phyloP scores from a whole-genome alignment of 179 eudicot species.

The Silene noctiflora region DNA sequence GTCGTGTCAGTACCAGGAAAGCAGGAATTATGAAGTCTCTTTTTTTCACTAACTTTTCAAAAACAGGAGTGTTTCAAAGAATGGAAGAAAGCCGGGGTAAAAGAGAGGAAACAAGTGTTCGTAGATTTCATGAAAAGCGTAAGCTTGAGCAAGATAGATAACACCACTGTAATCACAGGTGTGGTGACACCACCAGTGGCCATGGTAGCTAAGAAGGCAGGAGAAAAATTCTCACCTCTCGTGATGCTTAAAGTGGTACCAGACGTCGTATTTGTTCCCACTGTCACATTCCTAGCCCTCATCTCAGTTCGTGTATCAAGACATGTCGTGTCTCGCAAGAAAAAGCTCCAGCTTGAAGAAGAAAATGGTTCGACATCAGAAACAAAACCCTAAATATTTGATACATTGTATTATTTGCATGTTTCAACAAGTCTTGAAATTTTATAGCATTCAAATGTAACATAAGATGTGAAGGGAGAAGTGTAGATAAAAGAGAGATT shows the following conservation, averaged over 20 bases:
- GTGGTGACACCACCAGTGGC: slow-evolving; percentile 85
- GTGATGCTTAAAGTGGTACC: slow-evolving; percentile 66
- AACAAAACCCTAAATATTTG: not conserved
- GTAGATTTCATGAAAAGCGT: slow-evolving; percentile 54
- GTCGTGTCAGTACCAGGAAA: too few relatives aligned
- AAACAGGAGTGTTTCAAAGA: slow-evolving; percentile 42
- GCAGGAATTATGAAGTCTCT: too few relatives aligned
- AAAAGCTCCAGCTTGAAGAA: slow-evolving; percentile 23
- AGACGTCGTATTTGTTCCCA: slow-evolving; percentile 75
- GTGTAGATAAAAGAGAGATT: not conserved
- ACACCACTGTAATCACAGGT: slow-evolving; percentile 60
- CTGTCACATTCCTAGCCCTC: slow-evolving; percentile 71
- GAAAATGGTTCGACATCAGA: slow-evolving; percentile 4
- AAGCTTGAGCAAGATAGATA: slow-evolving; percentile 50
- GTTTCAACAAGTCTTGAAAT: not conserved
- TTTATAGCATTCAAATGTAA: slow-evolving; percentile 13
- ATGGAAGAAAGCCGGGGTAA: slow-evolving; percentile 36
- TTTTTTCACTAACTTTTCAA: too few relatives aligned
- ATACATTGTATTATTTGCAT: not conserved
- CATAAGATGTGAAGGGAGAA: not conserved
- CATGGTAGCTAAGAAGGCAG: slow-evolving; percentile 84
- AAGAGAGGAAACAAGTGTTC: slow-evolving; percentile 48
- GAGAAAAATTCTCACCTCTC: slow-evolving; percentile 66
- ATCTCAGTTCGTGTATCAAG: slow-evolving; percentile 66
- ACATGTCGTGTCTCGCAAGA: slow-evolving; percentile 41